Conservation (phyloP, 2,329 filamentous ascomycete genomes). For the Xylaria hypoxylon region DNA sequence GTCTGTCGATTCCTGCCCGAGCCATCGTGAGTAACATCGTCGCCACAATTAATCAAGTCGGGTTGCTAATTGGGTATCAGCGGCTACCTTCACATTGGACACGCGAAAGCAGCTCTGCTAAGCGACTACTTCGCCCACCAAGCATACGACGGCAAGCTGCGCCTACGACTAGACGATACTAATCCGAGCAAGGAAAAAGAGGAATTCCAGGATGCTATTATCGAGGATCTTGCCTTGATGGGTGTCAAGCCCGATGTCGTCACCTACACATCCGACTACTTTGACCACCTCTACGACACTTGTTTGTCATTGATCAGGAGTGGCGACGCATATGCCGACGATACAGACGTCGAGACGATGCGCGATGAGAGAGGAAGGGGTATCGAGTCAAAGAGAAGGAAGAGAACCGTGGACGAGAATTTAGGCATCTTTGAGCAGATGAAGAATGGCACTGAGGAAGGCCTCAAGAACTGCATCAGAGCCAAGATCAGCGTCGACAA, state of each 20-base stretch:
- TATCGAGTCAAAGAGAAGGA: slow-evolving; percentile 82
- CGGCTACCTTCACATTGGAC: slow-evolving; percentile 93
- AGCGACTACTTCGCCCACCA: slow-evolving; percentile 98
- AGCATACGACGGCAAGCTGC: slow-evolving; percentile 89
- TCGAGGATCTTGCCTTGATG: slow-evolving; percentile 91
- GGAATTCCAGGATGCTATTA: slow-evolving; percentile 93
- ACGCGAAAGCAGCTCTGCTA: slow-evolving; percentile 91
- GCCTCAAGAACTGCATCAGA: slow-evolving; percentile 88
- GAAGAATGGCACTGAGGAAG: slow-evolving; percentile 85
- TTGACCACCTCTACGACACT: slow-evolving; percentile 89
- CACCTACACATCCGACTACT: slow-evolving; percentile 95
- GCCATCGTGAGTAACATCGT: slow-evolving; percentile 74
- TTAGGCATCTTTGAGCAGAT: slow-evolving; percentile 91
- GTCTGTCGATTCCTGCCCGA: slow-evolving; percentile 94
- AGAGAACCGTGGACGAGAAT: slow-evolving; percentile 83
- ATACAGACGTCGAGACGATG: slow-evolving; percentile 92
- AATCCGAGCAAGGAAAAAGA: slow-evolving; percentile 98
- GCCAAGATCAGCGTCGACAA: slow-evolving; percentile 93
- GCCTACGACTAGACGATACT: slow-evolving; percentile 95
- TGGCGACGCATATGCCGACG: slow-evolving; percentile 92
- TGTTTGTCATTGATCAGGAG: slow-evolving; percentile 86
- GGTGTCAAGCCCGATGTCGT: slow-evolving; percentile 89
- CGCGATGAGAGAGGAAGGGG: slow-evolving; percentile 85
- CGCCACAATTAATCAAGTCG: neutral
- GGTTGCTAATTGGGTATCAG: slow-evolving; percentile 48